These are phyloP conservation scores for Ramalina intermedia DNA, from an alignment of 495 filamentous ascomycete genomes.

Conservation along the genomic window DNA sequence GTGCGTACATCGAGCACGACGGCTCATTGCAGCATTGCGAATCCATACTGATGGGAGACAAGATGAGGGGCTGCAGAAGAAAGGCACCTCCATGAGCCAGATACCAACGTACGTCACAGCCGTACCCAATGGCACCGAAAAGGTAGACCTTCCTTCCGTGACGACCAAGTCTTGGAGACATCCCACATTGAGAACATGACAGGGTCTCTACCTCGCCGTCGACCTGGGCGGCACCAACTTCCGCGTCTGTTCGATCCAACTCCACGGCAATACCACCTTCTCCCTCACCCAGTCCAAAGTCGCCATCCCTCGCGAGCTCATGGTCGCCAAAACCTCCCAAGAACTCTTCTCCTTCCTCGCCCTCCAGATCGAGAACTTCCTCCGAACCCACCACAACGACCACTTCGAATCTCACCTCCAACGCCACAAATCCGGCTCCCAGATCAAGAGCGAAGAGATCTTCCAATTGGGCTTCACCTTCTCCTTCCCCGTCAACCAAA, in stretches of 20 bases:
- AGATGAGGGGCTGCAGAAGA: slow-evolving; percentile 70
- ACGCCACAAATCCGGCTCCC: slow-evolving; percentile 41
- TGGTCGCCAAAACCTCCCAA: slow-evolving; percentile 73
- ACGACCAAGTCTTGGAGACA: neutral
- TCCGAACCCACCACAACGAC: slow-evolving; percentile 74
- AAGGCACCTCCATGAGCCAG: slow-evolving; percentile 73
- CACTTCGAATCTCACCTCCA: slow-evolving; percentile 62
- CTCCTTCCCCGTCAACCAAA: slow-evolving; percentile 88
- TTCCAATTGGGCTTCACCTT: slow-evolving; percentile 96
- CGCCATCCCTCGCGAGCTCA: slow-evolving; percentile 74
- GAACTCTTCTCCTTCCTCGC: slow-evolving; percentile 90
- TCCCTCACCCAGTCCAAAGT: slow-evolving; percentile 83
- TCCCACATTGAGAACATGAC: neutral
- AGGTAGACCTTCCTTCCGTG: slow-evolving; percentile 27
- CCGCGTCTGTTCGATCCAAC: slow-evolving; percentile 83
- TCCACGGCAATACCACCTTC: slow-evolving; percentile 89
- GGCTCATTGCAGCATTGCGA: neutral
- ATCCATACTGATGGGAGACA: neutral
- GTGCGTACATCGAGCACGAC: slow-evolving; percentile 29
- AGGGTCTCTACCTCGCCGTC: slow-evolving; percentile 93
- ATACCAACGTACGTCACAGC: slow-evolving; percentile 94
- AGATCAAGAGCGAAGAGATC: slow-evolving; percentile 49
- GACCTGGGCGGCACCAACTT: slow-evolving; percentile 97
- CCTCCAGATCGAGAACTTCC: slow-evolving; percentile 77
- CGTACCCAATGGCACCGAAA: slow-evolving; percentile 95